Evolutionary conservation across 331 rosid genomes (phyloP), one percentile per base, ranked within the genome.

Genomic region (Acacia pycnantha): DNA sequence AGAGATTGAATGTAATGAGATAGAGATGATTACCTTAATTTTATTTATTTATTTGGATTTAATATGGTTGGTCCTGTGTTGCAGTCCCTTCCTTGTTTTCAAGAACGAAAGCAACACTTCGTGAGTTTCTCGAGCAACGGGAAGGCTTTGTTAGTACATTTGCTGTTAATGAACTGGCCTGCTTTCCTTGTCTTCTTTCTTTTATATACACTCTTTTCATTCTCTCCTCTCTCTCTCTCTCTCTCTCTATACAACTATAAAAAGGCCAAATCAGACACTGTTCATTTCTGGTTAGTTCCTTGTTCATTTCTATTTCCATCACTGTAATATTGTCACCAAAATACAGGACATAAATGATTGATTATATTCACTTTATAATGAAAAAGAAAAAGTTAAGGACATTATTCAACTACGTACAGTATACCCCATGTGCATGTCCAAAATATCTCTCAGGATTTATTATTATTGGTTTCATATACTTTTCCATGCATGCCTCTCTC

Each of bases 101-200:
- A 76, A 67, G 67, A 59, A 82, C 48, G 98, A 93, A 90, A 93
- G 97, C 87, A 90, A 93, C 98, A 21, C 74, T 78, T 93, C 94
- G 79, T 82, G 65, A 87, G 83, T 77, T 82, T 85, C 94, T 92
- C 94, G 97, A 91, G 80, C 88, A 84, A 64, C 84, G 97, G 87
- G 89, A 84, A 81, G 85, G 41, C 86, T 79, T 84, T 82, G 86
- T 77, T 85, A 68, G 89, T 86, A 85, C 91, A 83, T 50, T 62
- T 74, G 41, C 41, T 53, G 40, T 21, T 71, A 67, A 69, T 59
- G 16, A 24, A 59, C 5, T 61, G 67, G 18, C 67, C 78, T 78
- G 83, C 70, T 81, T 71, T 48, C 18, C 73, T 14, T 44, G 86
- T 80, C 82, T 77, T 84, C 27, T 58, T 68, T 37, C 35, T 77